phyloP scores from a whole-genome alignment of 2,329 filamentous ascomycete genomes.

The Monascus ruber region DNA sequence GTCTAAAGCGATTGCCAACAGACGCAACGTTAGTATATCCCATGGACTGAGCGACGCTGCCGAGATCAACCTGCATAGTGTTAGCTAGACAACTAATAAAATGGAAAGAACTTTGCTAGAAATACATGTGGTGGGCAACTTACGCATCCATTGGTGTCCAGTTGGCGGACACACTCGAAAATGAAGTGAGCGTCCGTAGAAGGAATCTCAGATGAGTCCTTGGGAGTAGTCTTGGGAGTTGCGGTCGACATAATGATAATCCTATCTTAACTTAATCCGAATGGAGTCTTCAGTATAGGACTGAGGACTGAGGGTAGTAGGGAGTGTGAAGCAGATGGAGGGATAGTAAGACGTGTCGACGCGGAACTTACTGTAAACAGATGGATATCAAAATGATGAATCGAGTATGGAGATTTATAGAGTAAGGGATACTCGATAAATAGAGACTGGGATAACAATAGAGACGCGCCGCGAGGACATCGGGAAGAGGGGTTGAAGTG shows the following conservation, averaged over 20 bases:
- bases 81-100: not conserved
- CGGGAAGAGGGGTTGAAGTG: no score
- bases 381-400: no score
- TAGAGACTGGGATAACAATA: no score
- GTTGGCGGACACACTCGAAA: slow-evolving; percentile 15
- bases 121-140: not conserved
- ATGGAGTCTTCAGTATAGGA: no score
- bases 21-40: slow-evolving; percentile 17
- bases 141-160: slow-evolving; percentile 8
- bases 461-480: no score
- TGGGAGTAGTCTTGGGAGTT: not conserved
- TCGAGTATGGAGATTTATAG: no score
- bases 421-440: no score
- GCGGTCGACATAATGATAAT: not conserved
- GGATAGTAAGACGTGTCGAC: no score
- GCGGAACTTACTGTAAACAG: no score
- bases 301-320: no score
- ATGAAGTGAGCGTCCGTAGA: slow-evolving; percentile 11
- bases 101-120: not conserved
- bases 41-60: slow-evolving; percentile 12
- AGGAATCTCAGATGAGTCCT: slow-evolving; percentile 1
- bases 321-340: no score
- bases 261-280: no score
- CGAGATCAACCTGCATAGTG: slow-evolving; percentile 15
- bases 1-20: slow-evolving; percentile 16